Evolutionary conservation across 2,329 filamentous ascomycete species (phyloP).

Genomic region (Aaosphaeria arxii): DNA sequence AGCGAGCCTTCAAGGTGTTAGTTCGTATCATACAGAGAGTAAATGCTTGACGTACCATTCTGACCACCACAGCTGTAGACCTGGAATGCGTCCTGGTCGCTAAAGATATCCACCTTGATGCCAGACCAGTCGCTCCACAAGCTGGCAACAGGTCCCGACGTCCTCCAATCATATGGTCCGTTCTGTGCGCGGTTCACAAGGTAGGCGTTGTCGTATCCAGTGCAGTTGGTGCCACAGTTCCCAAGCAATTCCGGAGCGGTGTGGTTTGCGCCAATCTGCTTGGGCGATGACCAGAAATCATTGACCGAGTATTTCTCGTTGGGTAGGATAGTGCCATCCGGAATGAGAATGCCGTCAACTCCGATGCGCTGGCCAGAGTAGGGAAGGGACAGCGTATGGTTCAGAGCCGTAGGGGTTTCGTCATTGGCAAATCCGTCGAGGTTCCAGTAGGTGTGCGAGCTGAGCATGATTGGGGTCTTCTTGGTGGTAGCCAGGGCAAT

Average conservation of each 20-base stretch:
- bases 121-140: slow-evolving; percentile 74
- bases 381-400: slow-evolving; percentile 71
- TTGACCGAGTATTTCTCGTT: slow-evolving; percentile 68
- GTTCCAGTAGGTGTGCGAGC: slow-evolving; percentile 77
- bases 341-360: slow-evolving; percentile 56
- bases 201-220: slow-evolving; percentile 79
- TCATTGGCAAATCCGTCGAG: slow-evolving; percentile 76
- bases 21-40: background rate
- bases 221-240: slow-evolving; percentile 80
- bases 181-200: slow-evolving; percentile 61
- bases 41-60: slow-evolving; percentile 52
- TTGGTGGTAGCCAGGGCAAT: slow-evolving; percentile 67
- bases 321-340: slow-evolving; percentile 60
- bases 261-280: slow-evolving; percentile 72
- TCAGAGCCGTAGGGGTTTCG: slow-evolving; percentile 61
- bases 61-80: slow-evolving; percentile 80
- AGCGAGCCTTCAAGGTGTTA: slow-evolving; percentile 42
- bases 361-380: slow-evolving; percentile 68
- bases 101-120: slow-evolving; percentile 76
- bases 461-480: slow-evolving; percentile 81
- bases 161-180: slow-evolving; percentile 63
- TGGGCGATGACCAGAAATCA: slow-evolving; percentile 79
- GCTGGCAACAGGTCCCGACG: slow-evolving; percentile 57
- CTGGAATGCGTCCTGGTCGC: slow-evolving; percentile 84
- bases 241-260: slow-evolving; percentile 59